These are phyloP conservation scores for Chlorella sp. DNA, from an alignment of 139 green algal species.

Conservation along the genomic window DNA sequence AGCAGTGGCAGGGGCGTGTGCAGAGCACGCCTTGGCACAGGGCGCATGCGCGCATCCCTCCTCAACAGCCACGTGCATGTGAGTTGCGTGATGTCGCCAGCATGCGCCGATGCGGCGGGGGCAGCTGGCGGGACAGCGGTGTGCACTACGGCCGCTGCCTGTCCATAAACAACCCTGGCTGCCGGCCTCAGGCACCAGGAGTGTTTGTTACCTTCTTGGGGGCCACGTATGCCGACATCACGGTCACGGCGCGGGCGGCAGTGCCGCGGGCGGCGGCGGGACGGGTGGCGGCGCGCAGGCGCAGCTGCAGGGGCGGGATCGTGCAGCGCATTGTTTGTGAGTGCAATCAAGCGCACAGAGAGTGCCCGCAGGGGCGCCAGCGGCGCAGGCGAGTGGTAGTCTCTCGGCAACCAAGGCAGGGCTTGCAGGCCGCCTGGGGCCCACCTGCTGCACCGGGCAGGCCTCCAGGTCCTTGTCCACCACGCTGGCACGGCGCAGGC, in stretches of 20 bases:
- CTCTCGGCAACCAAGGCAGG: neutral
- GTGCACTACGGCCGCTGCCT: neutral
- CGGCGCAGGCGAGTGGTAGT: neutral
- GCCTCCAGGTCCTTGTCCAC: slow-evolving; percentile 1
- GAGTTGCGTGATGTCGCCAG: too few relatives aligned
- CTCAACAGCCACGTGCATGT: too few relatives aligned
- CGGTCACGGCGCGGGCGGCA: neutral
- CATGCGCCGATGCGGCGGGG: too few relatives aligned
- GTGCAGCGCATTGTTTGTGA: neutral
- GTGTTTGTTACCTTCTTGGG: slow-evolving; percentile 77
- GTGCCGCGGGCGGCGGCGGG: neutral
- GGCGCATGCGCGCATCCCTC: too few relatives aligned
- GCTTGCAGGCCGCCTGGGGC: neutral
- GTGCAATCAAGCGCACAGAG: too few relatives aligned
- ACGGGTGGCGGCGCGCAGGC: neutral
- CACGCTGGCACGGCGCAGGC: neutral
- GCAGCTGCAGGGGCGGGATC: neutral
- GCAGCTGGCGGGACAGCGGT: neutral
- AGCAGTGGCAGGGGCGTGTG: too few relatives aligned
- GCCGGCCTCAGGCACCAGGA: too few relatives aligned
- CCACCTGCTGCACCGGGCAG: slow-evolving; percentile 17
- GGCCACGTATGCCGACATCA: slow-evolving; percentile 35
- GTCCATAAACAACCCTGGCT: too few relatives aligned
- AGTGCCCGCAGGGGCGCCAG: too few relatives aligned
- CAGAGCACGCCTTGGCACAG: too few relatives aligned